Conservation (phyloP, 2,329 filamentous ascomycete species). For the Ceratocystis albifundus region DNA sequence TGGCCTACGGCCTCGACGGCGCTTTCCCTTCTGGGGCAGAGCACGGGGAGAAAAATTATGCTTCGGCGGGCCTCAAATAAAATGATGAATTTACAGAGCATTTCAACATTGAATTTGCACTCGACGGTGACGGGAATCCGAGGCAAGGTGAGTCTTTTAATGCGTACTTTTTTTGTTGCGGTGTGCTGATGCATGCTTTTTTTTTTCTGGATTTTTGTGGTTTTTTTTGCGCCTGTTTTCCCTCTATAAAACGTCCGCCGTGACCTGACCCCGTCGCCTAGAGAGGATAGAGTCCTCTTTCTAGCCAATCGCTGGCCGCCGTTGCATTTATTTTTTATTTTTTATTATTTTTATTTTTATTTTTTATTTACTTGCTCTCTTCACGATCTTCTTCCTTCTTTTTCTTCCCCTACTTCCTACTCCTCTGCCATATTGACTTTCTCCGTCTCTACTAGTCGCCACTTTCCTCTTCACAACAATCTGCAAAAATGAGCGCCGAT, state of each 20-base stretch:
- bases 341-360: slow-evolving; percentile 12
- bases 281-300: neutral
- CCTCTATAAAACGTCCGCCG: neutral
- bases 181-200: neutral
- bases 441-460: neutral
- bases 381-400: neutral
- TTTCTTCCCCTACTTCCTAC: neutral
- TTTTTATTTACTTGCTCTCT: slow-evolving; percentile 9
- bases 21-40: slow-evolving; percentile 6
- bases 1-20: neutral
- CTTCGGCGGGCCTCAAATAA: slow-evolving; percentile 8
- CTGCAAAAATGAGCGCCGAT: slow-evolving; percentile 34
- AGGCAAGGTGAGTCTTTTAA: slow-evolving; percentile 4
- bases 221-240: neutral
- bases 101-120: neutral
- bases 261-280: neutral
- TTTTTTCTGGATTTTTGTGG: neutral
- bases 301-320: neutral
- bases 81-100: neutral
- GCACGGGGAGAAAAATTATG: slow-evolving; percentile 10
- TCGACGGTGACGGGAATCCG: neutral
- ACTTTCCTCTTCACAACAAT: slow-evolving; percentile 16
- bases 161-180: too few species aligned
- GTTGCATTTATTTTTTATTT: neutral
- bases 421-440: neutral